phyloP scores from a whole-genome alignment of 2,329 filamentous ascomycete genomes.

The Aspergillus pseudonomiae region DNA sequence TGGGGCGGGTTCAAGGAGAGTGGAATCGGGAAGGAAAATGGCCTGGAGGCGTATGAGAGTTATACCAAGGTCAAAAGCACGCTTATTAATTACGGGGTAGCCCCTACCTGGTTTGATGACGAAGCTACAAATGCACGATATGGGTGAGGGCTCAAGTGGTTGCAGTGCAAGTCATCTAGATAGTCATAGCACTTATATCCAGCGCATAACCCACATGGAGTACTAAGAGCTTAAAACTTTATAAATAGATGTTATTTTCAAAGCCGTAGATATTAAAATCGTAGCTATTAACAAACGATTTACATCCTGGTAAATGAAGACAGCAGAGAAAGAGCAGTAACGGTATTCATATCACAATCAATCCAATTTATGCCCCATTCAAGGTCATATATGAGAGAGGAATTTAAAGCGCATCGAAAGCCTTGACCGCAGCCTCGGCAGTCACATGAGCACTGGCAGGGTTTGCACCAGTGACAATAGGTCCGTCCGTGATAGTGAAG shows the following conservation, averaged over 20 bases:
- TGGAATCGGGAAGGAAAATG: conserved; percentile 74
- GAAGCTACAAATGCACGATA: conserved; percentile 61
- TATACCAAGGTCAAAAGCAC: conserved; percentile 54
- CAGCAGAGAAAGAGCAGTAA: neutral
- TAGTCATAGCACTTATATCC: too few relatives aligned
- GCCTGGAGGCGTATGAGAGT: conserved; percentile 62
- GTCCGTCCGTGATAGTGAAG: conserved; percentile 36
- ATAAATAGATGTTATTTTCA: too few relatives aligned
- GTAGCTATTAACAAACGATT: neutral
- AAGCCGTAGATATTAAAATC: neutral
- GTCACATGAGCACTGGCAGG: conserved; percentile 39
- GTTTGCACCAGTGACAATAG: conserved; percentile 42
- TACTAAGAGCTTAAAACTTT: too few relatives aligned
- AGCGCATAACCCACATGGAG: too few relatives aligned
- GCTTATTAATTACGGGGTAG: conserved; percentile 64
- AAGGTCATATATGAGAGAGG: neutral
- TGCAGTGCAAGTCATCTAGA: too few relatives aligned
- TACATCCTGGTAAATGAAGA: neutral
- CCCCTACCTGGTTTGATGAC: conserved; percentile 71
- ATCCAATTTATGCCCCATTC: neutral
- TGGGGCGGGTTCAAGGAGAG: conserved; percentile 69
- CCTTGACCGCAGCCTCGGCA: conserved; percentile 33
- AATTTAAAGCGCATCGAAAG: conserved; percentile 23
- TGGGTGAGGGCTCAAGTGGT: conserved; percentile 44
- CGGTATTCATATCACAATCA: neutral